Evolutionary conservation across 73 alveolate species (phyloP), one percentile per base, ranked within the genome.

Genomic region (Tetrahymena borealis): DNA sequence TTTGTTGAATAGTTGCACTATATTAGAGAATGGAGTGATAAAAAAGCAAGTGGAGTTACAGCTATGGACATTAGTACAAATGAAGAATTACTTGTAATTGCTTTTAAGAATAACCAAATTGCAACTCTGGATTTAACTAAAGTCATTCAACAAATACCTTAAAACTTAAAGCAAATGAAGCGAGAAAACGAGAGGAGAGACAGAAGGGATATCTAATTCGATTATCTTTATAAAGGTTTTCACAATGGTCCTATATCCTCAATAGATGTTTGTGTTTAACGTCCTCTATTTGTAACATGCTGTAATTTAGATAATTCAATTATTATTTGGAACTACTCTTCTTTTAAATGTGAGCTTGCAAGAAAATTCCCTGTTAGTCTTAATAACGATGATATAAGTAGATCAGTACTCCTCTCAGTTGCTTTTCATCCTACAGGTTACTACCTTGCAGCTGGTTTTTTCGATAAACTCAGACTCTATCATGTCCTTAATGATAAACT

Each of bases 351-450:
- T 91, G 99, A 98, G 78, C 90, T 97, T 13, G 98, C 98, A 13
- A 91, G 97, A 41, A 97, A 94, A 92, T 97, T 60, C 10, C 85
- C 85, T 2, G 85, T 60, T n/a, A 60, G 85, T 28, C 28, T 60
- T 24, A 60, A 60, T n/a, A 60, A 60, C 28, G 85, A 60, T 94
- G 95, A 93, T 32, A 95, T 94, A 92, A 93, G 33, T 94, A 97
- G 93, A 97, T 95, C 40, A 94, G 96, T 91, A 94, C 95, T 38
- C 97, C 98, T 31, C 90, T 96, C 99, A 13, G 99, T 98, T 1
- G 99, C 99, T 11, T 97, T 99, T 85, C 99, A 99, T 94, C 99
- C 99, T 1, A 94, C 98, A 91, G 99, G 99, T 43, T 99, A 98
- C 95, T 98, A 97, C 94, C 39, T 98, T 78, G 99, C 99, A 4